phyloP scores from a whole-genome alignment of 805 yeast genomes.

The Kodamaea neixiangensis region DNA sequence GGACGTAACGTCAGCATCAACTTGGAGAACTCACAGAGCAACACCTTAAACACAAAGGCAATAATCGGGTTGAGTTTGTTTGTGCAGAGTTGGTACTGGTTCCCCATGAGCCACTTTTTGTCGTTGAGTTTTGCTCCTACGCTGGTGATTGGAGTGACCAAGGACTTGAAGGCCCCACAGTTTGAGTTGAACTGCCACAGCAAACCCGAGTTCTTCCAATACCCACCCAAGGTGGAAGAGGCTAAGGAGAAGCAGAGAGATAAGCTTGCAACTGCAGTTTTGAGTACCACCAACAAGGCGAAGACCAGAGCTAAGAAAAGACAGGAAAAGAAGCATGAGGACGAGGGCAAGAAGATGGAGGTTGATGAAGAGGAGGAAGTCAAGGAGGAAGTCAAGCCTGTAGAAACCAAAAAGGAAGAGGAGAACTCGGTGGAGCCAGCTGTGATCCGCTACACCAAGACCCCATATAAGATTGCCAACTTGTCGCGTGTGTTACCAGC shows the following conservation, averaged over 20 bases:
- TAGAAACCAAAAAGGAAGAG: slow-evolving; percentile 24
- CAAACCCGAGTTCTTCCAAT: slow-evolving; percentile 75
- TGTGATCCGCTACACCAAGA: slow-evolving; percentile 56
- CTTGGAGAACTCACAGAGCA: slow-evolving; percentile 84
- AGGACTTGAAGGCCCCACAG: slow-evolving; percentile 81
- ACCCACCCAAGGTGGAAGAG: slow-evolving; percentile 86
- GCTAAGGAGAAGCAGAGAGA: slow-evolving; percentile 81
- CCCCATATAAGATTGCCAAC: slow-evolving; percentile 72
- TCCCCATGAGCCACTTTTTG: slow-evolving; percentile 91
- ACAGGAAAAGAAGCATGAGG: slow-evolving; percentile 51
- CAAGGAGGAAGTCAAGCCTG: slow-evolving; percentile 14
- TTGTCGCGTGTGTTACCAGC: slow-evolving; percentile 87
- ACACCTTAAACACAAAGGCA: slow-evolving; percentile 86
- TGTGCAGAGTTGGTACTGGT: slow-evolving; percentile 98
- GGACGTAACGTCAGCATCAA: slow-evolving; percentile 96
- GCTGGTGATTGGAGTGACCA: slow-evolving; percentile 77
- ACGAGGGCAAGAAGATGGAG: slow-evolving; percentile 44
- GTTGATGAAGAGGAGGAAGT: slow-evolving; percentile 31
- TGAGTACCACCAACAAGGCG: slow-evolving; percentile 93
- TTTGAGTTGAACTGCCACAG: slow-evolving; percentile 80
- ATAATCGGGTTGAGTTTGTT: slow-evolving; percentile 90
- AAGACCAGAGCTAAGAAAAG: slow-evolving; percentile 83
- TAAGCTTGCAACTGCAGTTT: slow-evolving; percentile 87
- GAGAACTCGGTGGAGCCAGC: slow-evolving; percentile 33
- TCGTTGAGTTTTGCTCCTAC: slow-evolving; percentile 93